Percentiles rank a stretch among this genome's conserved stretches.
Evolutionary conservation across 257 asterid genomes (phyloP).

Genomic region (Penstemon davidsonii): DNA sequence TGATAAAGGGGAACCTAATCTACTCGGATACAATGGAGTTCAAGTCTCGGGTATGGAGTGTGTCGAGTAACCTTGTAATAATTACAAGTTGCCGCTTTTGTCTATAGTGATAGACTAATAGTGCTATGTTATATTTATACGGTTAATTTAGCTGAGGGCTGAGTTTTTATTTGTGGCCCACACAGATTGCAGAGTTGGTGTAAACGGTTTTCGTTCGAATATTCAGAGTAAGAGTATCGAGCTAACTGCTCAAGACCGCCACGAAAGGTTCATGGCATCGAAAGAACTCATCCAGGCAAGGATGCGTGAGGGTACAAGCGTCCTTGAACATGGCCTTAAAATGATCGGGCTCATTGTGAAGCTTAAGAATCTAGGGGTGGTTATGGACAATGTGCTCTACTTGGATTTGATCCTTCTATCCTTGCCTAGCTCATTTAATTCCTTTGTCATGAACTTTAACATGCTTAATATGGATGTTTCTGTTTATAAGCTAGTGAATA

Average conservation of each 20-base stretch:
- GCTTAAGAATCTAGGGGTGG: too few species aligned
- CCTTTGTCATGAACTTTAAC: too few species aligned
- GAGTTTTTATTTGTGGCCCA: constrained; percentile 29
- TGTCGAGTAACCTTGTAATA: constrained; percentile 19
- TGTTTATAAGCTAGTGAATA: too few species aligned
- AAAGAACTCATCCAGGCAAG: too few species aligned
- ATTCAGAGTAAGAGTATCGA: constrained; percentile 73
- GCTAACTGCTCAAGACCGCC: constrained; percentile 38
- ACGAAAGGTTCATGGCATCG: too few species aligned
- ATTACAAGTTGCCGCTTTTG: constrained; percentile 18
- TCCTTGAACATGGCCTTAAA: too few species aligned
- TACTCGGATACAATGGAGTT: constrained; percentile 43
- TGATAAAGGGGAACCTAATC: constrained; percentile 80
- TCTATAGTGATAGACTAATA: background rate
- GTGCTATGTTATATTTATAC: constrained; percentile 14
- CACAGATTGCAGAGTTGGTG: constrained; percentile 62
- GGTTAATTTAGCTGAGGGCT: constrained; percentile 23
- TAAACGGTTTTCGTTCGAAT: constrained; percentile 78
- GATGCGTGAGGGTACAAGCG: too few species aligned
- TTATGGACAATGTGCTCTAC: too few species aligned
- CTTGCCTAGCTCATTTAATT: too few species aligned
- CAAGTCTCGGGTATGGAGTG: constrained; percentile 53
- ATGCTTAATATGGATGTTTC: too few species aligned
- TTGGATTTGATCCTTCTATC: too few species aligned
- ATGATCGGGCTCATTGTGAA: too few species aligned